These are phyloP conservation scores for Cutaneotrichosporon sp. DNA, from an alignment of 1,284 basidiomycete species.

Conservation along the genomic window DNA sequence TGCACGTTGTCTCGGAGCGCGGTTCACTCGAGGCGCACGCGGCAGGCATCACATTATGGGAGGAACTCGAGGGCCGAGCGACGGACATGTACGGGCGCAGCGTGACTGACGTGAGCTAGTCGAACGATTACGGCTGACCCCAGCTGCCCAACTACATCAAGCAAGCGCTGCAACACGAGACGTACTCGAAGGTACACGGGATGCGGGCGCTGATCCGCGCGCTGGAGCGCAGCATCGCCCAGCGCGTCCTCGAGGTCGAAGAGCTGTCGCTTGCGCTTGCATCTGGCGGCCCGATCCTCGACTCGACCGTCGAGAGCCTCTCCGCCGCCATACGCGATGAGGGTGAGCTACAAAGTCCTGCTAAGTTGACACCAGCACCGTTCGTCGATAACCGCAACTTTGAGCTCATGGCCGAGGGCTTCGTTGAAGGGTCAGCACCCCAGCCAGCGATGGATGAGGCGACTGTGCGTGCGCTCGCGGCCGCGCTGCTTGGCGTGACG, in stretches of 20 bases:
- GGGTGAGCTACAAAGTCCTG: not conserved
- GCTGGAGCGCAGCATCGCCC: slow-evolving; percentile 29
- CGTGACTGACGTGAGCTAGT: slow-evolving; percentile 32
- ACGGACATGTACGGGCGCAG: slow-evolving; percentile 36
- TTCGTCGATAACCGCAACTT: slow-evolving; percentile 25
- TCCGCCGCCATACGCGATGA: not conserved
- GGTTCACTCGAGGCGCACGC: slow-evolving; percentile 28
- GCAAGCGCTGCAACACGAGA: slow-evolving; percentile 41
- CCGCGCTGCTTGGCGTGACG: slow-evolving; percentile 10
- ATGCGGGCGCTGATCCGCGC: slow-evolving; percentile 30
- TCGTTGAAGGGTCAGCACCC: not conserved
- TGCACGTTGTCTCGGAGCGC: slow-evolving; percentile 36
- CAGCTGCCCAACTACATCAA: slow-evolving; percentile 44
- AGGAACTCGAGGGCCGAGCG: slow-evolving; percentile 26
- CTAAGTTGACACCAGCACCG: slow-evolving; percentile 2
- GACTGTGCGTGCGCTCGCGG: slow-evolving; percentile 13
- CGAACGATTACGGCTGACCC: not conserved
- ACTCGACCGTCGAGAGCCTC: slow-evolving; percentile 7
- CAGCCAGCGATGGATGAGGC: slow-evolving; percentile 13
- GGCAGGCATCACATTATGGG: slow-evolving; percentile 21
- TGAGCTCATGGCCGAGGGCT: slow-evolving; percentile 15
- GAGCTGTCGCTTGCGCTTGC: slow-evolving; percentile 24
- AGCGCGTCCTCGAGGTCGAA: slow-evolving; percentile 30
- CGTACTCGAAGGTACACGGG: slow-evolving; percentile 34
- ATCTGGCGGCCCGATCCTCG: slow-evolving; percentile 10